Evolutionary conservation across 148 eudicot species (phyloP), one percentile per base, ranked within the genome.

Genomic region (Agrostemma githago): DNA sequence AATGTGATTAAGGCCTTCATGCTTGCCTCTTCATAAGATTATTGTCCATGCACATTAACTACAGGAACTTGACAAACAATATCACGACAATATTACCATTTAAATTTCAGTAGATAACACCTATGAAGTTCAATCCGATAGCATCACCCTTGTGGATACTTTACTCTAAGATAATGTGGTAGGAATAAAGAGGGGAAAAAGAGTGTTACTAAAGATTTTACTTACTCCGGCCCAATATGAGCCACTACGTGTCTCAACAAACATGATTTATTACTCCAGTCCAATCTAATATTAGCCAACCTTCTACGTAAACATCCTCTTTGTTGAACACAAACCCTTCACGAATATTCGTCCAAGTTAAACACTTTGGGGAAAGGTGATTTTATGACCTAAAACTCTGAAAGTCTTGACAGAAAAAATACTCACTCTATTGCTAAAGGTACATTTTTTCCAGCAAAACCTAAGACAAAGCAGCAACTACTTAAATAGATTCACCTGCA

Each of bases 41-140:
- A n/a, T n/a, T n/a, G 20, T 66, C 21, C 69, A 46, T 66, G 69
- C 48, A 66, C 48, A 66, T n/a, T 4, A 41, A 66, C 46, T n/a
- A 68, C 14, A 19, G 58, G 57, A 46, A 20, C 16, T 44, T n/a
- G 2, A 44, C 56, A 68, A 10, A 15, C 37, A 68, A 44, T 44
- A 5, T 19, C 39, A 68, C 71, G 4, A 39, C 34, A n/a, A 68
- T 19, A 43, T 42, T 42, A 40, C 8, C 68, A 62, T 62, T 4
- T 8, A 62, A 37, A 3, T 62, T 34, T 59, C 62, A 62, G 38
- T 34, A 21, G 65, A 8, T 4, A 61, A 61, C 34, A n/a, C 67
- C 42, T 16, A 40, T 19, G 21, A 41, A 5, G 70, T 51, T 34
- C 8, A 46, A 46, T 46, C 53, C 11, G 6, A 9, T 12, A 46